phyloP scores from a whole-genome alignment of 176 grass and related monocot genomes.

The Sorghum bicolor region Sorghum_bicolor_NCBIv3 NC_012872.2:64424001-64424500 shows the following conservation, averaged over 20 bases:
- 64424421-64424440: neutral
- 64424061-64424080: too few relatives aligned
- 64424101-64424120: too few relatives aligned
- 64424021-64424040: too few relatives aligned
- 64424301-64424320: neutral
- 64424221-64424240: neutral
- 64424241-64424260: neutral
- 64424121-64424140: too few relatives aligned
- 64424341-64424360: neutral
- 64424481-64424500: neutral
- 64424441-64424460: neutral
- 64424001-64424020: too few relatives aligned
- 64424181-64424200: neutral
- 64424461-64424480: neutral
- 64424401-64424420: neutral
- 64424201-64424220: neutral
- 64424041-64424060: too few relatives aligned
- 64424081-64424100: too few relatives aligned
- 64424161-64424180: too few relatives aligned
- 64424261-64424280: neutral
- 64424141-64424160: too few relatives aligned
- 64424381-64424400: neutral
- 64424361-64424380: neutral
- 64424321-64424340: neutral
- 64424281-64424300: neutral